Evolutionary conservation across 306 rosid species (phyloP), one percentile per base, ranked within the genome.

Genomic region (Crataegus laevigata): DNA sequence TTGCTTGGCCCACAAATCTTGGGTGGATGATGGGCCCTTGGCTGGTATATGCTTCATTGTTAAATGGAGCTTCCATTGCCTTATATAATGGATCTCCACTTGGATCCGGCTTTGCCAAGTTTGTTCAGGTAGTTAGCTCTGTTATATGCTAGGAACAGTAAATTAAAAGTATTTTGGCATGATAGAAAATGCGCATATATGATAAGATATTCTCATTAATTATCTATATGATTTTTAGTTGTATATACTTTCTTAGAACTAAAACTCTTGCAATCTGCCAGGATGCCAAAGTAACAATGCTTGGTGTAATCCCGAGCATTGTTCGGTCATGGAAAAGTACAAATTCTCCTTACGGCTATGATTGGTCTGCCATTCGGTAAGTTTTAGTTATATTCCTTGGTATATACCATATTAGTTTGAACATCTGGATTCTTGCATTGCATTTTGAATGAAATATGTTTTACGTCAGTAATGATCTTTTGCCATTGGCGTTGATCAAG

Each of bases 1-100:
- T 94, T 45, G 85, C 84, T 78, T 94, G 97, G 98, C 98, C 98
- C 67, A 94, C 97, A 77, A 94, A 94, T 86, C 96, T 94, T 73
- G 98, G 98, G 76, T 91, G 98, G 98, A 94, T 94, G 98, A 94
- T 94, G 98, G 97, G 98, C 64, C 98, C 98, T 59, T 94, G 98
- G 98, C 87, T 94, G 29, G 89, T 94, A 71, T 94, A 90, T 83
- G 98, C 96, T 61, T 90, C 98, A 64, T 85, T 94, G 79, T 78
- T 94, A 76, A 94, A 91, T 84, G 96, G 96, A 66, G 98, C 97
- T 81, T 91, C 93, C 43, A 89, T 94, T 86, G 96, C 97, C 50
- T 78, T 94, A 71, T 94, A 89, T 82, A 84, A 82, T 75, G 98
- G 97, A 81, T 89, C 96, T 69, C 98, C 97, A 47, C 92, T 90